phyloP scores from a whole-genome alignment of 768 basidiomycete genomes.

The Trametes sanguinea region DNA sequence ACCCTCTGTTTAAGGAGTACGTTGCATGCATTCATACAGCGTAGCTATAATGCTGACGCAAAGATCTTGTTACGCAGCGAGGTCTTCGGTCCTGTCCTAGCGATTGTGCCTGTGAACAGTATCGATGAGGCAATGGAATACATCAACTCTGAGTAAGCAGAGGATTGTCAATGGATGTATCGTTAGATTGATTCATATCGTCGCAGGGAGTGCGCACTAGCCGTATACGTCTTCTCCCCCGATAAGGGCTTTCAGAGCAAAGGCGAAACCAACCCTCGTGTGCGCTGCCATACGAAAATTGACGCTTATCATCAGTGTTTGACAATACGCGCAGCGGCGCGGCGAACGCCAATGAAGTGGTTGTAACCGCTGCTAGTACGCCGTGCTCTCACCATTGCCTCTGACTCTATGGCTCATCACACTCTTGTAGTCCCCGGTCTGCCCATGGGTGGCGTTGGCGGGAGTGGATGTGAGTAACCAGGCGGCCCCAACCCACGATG shows the following conservation, averaged over 20 bases:
- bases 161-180: neutral
- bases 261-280: slow-evolving; percentile 38
- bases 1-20: slow-evolving; percentile 77
- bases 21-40: slow-evolving; percentile 27
- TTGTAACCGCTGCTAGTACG: neutral
- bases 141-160: slow-evolving; percentile 57
- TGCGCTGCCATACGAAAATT: neutral
- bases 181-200: neutral
- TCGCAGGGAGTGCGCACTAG: slow-evolving; percentile 51
- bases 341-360: neutral
- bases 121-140: slow-evolving; percentile 72
- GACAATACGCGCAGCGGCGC: neutral
- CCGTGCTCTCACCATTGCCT: neutral
- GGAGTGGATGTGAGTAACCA: neutral
- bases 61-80: slow-evolving; percentile 49
- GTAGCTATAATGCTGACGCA: neutral
- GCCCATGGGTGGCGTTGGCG: neutral
- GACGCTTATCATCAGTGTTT: neutral
- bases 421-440: neutral
- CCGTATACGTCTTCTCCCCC: slow-evolving; percentile 72
- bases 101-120: slow-evolving; percentile 67
- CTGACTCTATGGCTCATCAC: neutral
- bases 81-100: slow-evolving; percentile 81
- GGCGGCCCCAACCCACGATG: neutral
- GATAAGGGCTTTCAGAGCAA: slow-evolving; percentile 56